These are phyloP conservation scores for Cyberlindnera mississippiensis DNA, from an alignment of 805 yeast genomes.

Conservation along the genomic window DNA sequence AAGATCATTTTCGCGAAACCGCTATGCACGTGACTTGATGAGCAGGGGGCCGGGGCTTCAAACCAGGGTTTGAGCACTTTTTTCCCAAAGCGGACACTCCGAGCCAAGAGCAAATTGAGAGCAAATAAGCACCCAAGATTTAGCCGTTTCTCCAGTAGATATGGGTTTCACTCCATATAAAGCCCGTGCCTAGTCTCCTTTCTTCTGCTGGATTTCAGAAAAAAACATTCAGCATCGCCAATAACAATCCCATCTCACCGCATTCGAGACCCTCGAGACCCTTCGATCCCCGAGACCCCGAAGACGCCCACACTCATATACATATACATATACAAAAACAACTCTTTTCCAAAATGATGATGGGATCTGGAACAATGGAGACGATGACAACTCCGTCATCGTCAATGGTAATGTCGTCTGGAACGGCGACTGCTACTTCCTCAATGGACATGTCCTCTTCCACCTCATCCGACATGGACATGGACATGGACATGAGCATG, in stretches of 20 bases:
- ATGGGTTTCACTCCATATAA: not conserved
- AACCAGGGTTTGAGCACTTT: slow-evolving; percentile 3
- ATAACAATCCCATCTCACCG: too few species aligned
- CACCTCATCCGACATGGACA: slow-evolving; percentile 7
- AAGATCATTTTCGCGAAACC: not conserved
- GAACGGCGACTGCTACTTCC: slow-evolving; percentile 6
- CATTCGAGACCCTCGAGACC: too few species aligned
- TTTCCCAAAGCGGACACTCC: slow-evolving; percentile 3
- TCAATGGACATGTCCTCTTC: slow-evolving; percentile 13
- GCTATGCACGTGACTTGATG: not conserved
- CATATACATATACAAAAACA: not conserved
- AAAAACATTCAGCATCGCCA: too few species aligned
- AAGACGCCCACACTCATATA: too few species aligned
- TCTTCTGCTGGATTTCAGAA: too few species aligned
- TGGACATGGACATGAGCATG: slow-evolving; percentile 38
- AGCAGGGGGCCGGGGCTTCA: too few species aligned
- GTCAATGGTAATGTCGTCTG: not conserved
- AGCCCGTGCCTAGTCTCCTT: not conserved
- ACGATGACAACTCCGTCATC: slow-evolving; percentile 12
- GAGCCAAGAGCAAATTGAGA: slow-evolving; percentile 1
- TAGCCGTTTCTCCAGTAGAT: not conserved
- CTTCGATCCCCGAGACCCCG: too few species aligned
- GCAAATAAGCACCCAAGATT: not conserved
- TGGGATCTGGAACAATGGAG: slow-evolving; percentile 13
- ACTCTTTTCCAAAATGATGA: slow-evolving; percentile 23